Base-by-base conservation (phyloP, 202 grass and related monocot species). In the Digitaria exilis region DNA sequence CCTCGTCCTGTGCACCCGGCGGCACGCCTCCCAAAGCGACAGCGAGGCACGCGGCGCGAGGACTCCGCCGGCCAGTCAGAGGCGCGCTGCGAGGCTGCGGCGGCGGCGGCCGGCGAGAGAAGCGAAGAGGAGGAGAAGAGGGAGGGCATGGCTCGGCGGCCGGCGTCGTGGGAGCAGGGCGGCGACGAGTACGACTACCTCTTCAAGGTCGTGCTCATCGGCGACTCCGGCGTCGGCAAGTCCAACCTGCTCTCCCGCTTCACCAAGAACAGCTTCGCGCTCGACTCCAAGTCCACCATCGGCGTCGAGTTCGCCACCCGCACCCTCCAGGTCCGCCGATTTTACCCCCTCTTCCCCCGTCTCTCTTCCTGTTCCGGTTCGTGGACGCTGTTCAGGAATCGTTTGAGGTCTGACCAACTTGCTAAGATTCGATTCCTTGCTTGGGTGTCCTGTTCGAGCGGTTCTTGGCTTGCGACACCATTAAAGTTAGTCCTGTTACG, bases 251-350 rank as follows among this genome's bases (percentile, higher is more conserved):
- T 89, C 57, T 93, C 91, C 69, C 84, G 87, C 62, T 93, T 93
- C 60, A 90, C 91, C 28, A 57, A 58, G 54, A 76, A 59, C 52
- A 59, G 18, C 71, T 55, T 74, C 71, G 46, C 71, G 75, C 84
- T 91, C 77, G 91, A 97, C 76, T 93, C 94, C 46, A 97, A 91
- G 64, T 97, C 91, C 56, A 93, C 94, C 74, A 93, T 91, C 84
- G 89, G 94, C 59, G 91, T 93, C 35, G 91, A 97, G 75, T 91
- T 93, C 79, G 89, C 94, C 51, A 94, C 94, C 19, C 84, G 91
- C 17, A 97, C 90, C 9, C 84, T 97, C 52, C 84, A 90, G 83
- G 94, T 93, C 6, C 30, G 1, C 30, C 46, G 4, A 50, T 50
- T 71, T 11, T 71, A 6, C 14, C 29, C 19, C 50, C 9, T 13